Conservation (phyloP, 2,329 filamentous ascomycete genomes). For the Paraphaeosphaeria minitans region DNA sequence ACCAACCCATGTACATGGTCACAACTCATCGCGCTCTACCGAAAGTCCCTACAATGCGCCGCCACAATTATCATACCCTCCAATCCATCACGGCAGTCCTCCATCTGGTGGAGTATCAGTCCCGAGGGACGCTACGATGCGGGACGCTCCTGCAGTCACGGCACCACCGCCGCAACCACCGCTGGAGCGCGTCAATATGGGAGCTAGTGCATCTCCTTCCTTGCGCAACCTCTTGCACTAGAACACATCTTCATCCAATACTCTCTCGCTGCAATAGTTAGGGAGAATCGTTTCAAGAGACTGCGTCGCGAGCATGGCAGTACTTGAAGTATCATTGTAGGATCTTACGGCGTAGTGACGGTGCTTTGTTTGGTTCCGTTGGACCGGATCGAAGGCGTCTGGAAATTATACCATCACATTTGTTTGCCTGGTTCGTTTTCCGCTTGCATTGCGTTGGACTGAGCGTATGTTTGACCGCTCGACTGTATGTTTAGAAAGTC, state of each 20-base stretch:
- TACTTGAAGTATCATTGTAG: background rate
- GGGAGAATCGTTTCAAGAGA: background rate
- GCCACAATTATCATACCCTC: constrained; percentile 31
- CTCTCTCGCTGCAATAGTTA: constrained; percentile 8
- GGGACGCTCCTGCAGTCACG: constrained; percentile 28
- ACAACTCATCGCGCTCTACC: constrained; percentile 41
- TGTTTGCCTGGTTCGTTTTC: constrained; percentile 20
- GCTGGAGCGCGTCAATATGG: constrained; percentile 38
- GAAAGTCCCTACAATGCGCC: constrained; percentile 44
- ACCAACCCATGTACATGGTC: constrained; percentile 41
- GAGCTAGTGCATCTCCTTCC: constrained; percentile 55
- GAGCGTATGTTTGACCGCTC: constrained; percentile 1
- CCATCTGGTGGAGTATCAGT: constrained; percentile 41
- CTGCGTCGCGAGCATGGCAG: background rate
- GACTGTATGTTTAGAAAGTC: constrained; percentile 18
- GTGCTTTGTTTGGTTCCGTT: background rate
- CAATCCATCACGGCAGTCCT: constrained; percentile 40
- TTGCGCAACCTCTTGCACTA: constrained; percentile 55
- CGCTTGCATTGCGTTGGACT: constrained; percentile 14
- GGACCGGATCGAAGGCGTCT: constrained; percentile 14
- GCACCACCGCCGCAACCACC: constrained; percentile 23
- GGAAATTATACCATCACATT: constrained; percentile 40
- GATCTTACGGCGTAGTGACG: constrained; percentile 2
- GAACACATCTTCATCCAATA: constrained; percentile 15
- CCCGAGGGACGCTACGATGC: no score